Evolutionary conservation across 768 basidiomycete genomes (phyloP), one percentile per base, ranked within the genome.

Genomic region (Collybia sordida): DNA sequence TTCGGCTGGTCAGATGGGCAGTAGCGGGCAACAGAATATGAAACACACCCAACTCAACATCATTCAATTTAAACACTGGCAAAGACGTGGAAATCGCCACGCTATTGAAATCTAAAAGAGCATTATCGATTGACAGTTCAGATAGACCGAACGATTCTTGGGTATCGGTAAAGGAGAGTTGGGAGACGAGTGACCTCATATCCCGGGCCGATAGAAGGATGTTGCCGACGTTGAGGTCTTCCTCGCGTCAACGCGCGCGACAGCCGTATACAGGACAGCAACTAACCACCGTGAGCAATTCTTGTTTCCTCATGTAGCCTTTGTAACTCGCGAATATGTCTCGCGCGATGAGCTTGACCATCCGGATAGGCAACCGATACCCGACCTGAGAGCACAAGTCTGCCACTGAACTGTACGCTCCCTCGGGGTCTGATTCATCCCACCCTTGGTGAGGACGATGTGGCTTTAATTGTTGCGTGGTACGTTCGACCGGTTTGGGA

Each of bases 271-370:
- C 18, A 45, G 35, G 9, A 47, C 11, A 18, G 42, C 21, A 34
- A 52, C 60, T 37, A 42, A 60, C 61, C 53, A 24, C 56, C 34
- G 35, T 64, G 54, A 11, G 55, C 42, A 40, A 56, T 31, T 18
- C 53, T 59, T 12, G 34, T 35, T 39, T 39, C 45, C 14, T 53
- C 47, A 24, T 63, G 50, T 3, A 59, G 27, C 22, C 56, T 39
- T 37, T 54, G 51, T 42, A 65, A 47, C 27, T 35, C 57, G 9
- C 56, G 55, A 42, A 65, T 9, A 65, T 54, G 45, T 65, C 64
- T 46, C 63, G 47, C 3, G 64, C 64, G 34, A 65, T 54, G 19
- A 62, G 59, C 53, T 65, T 65, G 35, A 61, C 61, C 19, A 62
- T 46, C 46, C 57, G 57, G n/a, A 58, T 52, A 9, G 64, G 62